Conservation (phyloP, 1,284 basidiomycete genomes). For the Vanrija sp. region DNA sequence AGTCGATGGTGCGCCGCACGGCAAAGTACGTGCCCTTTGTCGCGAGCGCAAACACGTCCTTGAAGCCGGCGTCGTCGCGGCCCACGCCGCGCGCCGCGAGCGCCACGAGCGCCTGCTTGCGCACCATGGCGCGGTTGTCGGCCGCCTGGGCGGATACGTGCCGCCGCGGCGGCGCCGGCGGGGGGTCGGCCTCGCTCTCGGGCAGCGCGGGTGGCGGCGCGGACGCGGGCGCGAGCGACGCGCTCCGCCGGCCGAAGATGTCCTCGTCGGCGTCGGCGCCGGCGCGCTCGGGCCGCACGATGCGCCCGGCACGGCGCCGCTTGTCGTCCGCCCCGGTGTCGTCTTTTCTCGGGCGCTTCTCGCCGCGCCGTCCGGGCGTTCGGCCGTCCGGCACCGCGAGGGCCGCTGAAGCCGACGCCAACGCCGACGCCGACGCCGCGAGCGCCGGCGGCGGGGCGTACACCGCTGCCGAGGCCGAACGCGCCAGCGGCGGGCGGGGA, state of each 20-base stretch:
- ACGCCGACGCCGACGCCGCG: neutral
- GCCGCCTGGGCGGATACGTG: slow-evolving; percentile 33
- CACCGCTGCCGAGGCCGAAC: slow-evolving; percentile 32
- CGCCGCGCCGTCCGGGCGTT: slow-evolving; percentile 40
- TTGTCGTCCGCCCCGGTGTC: slow-evolving; percentile 20
- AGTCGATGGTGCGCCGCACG: slow-evolving; percentile 22
- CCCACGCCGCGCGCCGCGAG: slow-evolving; percentile 32
- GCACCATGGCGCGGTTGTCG: slow-evolving; percentile 43
- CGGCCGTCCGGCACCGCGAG: slow-evolving; percentile 22
- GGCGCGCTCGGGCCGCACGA: slow-evolving; percentile 14
- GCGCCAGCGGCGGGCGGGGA: slow-evolving; percentile 26
- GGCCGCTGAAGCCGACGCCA: neutral
- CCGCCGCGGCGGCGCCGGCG: neutral
- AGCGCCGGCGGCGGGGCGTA: slow-evolving; percentile 37
- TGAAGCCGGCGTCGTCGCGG: slow-evolving; percentile 36
- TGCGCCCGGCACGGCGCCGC: slow-evolving; percentile 24
- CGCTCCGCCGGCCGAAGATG: slow-evolving; percentile 34
- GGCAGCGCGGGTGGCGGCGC: slow-evolving; percentile 8
- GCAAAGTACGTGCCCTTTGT: slow-evolving; percentile 45
- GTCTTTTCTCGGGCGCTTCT: slow-evolving; percentile 29
- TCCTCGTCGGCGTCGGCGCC: slow-evolving; percentile 28
- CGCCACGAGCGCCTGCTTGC: slow-evolving; percentile 37
- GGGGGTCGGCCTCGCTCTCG: neutral
- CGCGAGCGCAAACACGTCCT: slow-evolving; percentile 41
- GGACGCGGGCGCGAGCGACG: slow-evolving; percentile 11